Evolutionary conservation across 305 asterid species (phyloP).

Genomic region (Solanum hybrid): DNA sequence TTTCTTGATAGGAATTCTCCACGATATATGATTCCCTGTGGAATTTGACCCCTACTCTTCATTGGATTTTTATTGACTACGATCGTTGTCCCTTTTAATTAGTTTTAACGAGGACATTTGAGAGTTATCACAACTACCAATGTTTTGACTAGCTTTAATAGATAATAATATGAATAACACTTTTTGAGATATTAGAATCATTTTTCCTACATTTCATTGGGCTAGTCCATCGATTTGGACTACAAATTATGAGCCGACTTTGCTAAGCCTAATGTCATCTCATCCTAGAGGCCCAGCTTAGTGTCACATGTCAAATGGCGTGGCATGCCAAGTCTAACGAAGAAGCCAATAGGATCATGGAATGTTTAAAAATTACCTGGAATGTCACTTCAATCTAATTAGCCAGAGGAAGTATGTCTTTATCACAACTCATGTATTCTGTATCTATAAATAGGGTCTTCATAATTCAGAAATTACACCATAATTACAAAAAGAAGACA

Average conservation of each 20-base stretch:
- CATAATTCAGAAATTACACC: not conserved
- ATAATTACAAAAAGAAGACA: not conserved
- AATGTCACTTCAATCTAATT: not conserved
- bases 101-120: too few species aligned
- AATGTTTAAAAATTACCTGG: not conserved
- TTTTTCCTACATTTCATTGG: not conserved
- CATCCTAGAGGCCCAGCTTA: not conserved
- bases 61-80: not conserved
- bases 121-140: not conserved
- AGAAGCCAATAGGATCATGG: not conserved
- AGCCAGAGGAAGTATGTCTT: not conserved
- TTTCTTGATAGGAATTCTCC: not conserved
- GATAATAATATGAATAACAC: not conserved
- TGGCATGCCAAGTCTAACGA: not conserved
- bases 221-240: not conserved
- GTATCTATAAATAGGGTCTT: not conserved
- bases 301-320: not conserved
- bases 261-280: not conserved
- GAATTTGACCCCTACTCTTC: not conserved
- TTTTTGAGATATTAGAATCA: not conserved
- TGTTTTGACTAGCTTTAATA: not conserved
- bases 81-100: not conserved
- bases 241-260: not conserved
- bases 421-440: not conserved
- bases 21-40: not conserved